These are phyloP conservation scores for Chlamydomonas sphaeroides DNA, from an alignment of 139 green algal species.

Conservation along the genomic window DNA sequence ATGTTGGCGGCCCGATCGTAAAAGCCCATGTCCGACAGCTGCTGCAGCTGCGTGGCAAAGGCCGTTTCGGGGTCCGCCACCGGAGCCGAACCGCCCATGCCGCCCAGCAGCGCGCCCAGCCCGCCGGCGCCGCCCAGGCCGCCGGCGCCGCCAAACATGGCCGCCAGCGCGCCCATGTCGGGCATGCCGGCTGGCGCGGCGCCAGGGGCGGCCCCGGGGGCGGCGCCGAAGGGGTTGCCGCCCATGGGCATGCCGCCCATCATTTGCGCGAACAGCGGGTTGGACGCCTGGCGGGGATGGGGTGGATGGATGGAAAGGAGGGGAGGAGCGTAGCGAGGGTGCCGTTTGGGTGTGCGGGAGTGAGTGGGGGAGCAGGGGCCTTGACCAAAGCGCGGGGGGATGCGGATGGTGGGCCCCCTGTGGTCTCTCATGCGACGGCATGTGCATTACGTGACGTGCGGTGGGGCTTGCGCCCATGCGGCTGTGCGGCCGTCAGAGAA, in stretches of 20 bases:
- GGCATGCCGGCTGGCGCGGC: conserved; percentile 9
- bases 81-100: conserved; percentile 36
- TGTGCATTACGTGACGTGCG: too few relatives aligned
- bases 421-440: too few relatives aligned
- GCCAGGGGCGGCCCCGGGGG: background rate
- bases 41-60: conserved; percentile 88
- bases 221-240: conserved; percentile 5
- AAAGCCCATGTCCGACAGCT: conserved; percentile 96
- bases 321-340: too few relatives aligned
- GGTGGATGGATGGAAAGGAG: too few relatives aligned
- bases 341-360: too few relatives aligned
- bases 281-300: background rate
- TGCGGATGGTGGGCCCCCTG: too few relatives aligned
- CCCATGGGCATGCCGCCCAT: background rate
- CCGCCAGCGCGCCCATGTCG: conserved; percentile 50
- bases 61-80: conserved; percentile 74
- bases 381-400: too few relatives aligned
- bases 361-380: too few relatives aligned
- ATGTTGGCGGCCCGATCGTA: conserved; percentile 64
- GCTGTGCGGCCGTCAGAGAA: too few relatives aligned
- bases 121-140: conserved; percentile 24
- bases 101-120: conserved; percentile 2
- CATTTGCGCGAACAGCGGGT: conserved; percentile 33
- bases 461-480: too few relatives aligned
- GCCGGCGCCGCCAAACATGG: conserved; percentile 36